Evolutionary conservation across 2,329 filamentous ascomycete genomes (phyloP), one percentile per base, ranked within the genome.

Genomic region (Pezicula radicicola): DNA sequence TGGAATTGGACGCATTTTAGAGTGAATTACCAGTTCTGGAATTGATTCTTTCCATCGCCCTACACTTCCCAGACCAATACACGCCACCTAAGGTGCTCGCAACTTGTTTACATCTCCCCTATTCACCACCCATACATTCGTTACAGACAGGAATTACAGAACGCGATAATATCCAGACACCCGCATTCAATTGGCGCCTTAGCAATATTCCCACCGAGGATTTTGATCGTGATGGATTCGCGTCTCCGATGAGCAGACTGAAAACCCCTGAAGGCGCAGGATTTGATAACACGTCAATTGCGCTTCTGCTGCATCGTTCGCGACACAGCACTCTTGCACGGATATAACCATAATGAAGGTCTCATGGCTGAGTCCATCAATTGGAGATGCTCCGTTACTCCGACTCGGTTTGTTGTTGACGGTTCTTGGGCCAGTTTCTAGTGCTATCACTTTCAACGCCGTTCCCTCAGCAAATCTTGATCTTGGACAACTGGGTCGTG

Each of bases 381-480:
- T 56, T 49, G 50, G 56, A 21, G 51, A 59, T 48, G 58, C 53
- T 48, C 63, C 43, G 54, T 61, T 58, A 77, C 56, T 25, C 58
- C 77, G 51, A 66, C 70, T 47, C 57, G 80, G 53, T 61, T 70
- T 61, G 67, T 69, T 47, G 53, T 77, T 61, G 21, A 51, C 53
- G 41, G 59, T 50, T 30, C 69, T 73, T 18, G 63, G 70, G 33
- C 71, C 72, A 9, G 53, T 78, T 43, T 70, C 75, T 42, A 65
- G 70, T 21, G 81, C 81, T 37, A 70, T 85, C 55, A 77, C 74
- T 28, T 87, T 89, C 68, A 80, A 75, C 43, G 69, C 81, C 13
- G 78, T 83, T 37, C 83, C 89, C 3, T 75, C 83, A 13, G 76
- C 88, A 51, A 85, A 92, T 63, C 81, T 99, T 66, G 88, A 96